Conservation (phyloP, 768 basidiomycete species). For the Mycena galericulata region DNA sequence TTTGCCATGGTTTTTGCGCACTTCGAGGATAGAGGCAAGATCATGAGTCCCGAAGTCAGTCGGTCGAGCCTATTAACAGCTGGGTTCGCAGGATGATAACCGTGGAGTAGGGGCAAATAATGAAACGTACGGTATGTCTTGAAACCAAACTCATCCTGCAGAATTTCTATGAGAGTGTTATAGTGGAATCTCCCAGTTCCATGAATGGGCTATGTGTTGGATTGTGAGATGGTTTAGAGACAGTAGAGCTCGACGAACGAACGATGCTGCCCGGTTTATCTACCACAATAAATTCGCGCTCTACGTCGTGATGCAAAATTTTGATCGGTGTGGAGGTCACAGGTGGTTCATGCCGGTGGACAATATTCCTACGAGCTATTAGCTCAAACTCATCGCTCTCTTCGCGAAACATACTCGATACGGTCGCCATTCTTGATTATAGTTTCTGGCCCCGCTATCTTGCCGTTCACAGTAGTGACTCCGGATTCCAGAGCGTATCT, state of each 20-base stretch:
- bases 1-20: conserved; percentile 77
- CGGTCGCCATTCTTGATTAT: conserved; percentile 89
- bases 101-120: conserved; percentile 8
- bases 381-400: conserved; percentile 10
- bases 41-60: conserved; percentile 95
- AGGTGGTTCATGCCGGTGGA: conserved; percentile 97
- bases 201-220: conserved; percentile 80
- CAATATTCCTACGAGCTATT: conserved; percentile 76
- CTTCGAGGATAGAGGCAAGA: conserved; percentile 80
- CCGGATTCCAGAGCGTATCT: conserved; percentile 85
- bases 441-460: conserved; percentile 81
- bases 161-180: conserved; percentile 89
- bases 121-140: conserved; percentile 80
- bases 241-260: conserved; percentile 51
- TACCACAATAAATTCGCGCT: conserved; percentile 89
- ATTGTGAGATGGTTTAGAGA: conserved; percentile 25
- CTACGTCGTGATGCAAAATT: conserved; percentile 80
- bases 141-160: conserved; percentile 86
- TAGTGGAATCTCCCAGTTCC: conserved; percentile 91
- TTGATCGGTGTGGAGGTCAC: conserved; percentile 87
- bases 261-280: conserved; percentile 98
- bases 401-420: conserved; percentile 74
- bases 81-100: conserved; percentile 47
- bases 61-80: conserved; percentile 96
- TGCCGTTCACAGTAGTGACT: conserved; percentile 96